Evolutionary conservation across 2,329 filamentous ascomycete species (phyloP).

Genomic region (Westerdykella aurantiaca): DNA sequence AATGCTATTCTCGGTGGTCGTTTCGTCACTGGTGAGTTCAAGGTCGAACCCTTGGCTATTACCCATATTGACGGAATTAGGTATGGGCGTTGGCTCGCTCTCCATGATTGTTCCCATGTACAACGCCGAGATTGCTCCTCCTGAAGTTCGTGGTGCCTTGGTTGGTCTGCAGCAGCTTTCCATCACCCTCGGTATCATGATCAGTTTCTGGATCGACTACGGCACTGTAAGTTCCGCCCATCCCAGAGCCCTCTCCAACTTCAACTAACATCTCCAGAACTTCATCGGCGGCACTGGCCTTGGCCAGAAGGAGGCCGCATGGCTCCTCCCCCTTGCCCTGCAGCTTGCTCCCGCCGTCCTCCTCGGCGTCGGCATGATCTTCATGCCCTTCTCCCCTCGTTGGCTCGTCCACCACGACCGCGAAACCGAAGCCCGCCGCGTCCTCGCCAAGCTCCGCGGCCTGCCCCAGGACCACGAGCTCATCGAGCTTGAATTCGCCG

Average conservation of each 20-base stretch:
- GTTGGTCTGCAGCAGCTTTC: constrained; percentile 61
- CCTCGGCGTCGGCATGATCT: constrained; percentile 64
- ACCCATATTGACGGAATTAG: constrained; percentile 26
- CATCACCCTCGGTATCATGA: constrained; percentile 59
- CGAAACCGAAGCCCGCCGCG: constrained; percentile 60
- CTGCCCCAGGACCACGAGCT: constrained; percentile 60
- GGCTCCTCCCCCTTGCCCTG: constrained; percentile 66
- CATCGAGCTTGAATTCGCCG: constrained; percentile 70
- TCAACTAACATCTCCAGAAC: constrained; percentile 23
- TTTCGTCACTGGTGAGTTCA: constrained; percentile 55
- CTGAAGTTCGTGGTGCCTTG: constrained; percentile 61
- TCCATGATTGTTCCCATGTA: constrained; percentile 60
- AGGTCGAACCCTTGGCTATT: neutral
- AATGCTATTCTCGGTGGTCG: constrained; percentile 62
- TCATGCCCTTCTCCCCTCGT: constrained; percentile 73
- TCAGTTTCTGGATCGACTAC: constrained; percentile 46
- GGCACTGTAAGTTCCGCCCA: constrained; percentile 42
- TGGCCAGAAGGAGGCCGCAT: constrained; percentile 61
- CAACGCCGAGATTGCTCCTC: constrained; percentile 44
- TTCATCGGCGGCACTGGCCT: constrained; percentile 51
- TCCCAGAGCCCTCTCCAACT: constrained; percentile 12
- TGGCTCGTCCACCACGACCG: constrained; percentile 68
- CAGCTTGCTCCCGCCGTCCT: constrained; percentile 63
- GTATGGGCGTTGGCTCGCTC: constrained; percentile 63
- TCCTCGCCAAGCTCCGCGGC: constrained; percentile 59